Base-by-base conservation (phyloP, 1,284 basidiomycete genomes). In the Ceratobasidium sp. region DNA sequence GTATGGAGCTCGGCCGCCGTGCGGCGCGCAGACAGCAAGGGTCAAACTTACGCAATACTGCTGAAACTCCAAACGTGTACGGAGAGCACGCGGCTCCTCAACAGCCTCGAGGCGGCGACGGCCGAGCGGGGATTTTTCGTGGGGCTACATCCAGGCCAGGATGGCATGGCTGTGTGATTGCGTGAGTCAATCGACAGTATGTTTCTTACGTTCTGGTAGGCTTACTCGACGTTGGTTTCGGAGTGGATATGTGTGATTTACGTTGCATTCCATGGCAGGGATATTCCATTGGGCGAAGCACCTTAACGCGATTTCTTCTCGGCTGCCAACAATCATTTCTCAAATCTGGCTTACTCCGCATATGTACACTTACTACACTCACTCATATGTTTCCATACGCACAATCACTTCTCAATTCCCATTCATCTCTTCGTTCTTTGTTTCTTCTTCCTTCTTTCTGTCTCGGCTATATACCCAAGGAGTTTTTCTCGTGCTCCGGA, bases 341-440 rank as follows among this genome's bases (percentile, higher is more conserved):
- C 13, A 31, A 53, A 55, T 43, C 45, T 29, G 5, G 38, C 15
- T 34, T 50, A 67, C 45, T 8, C 45, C 20, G 64, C 64, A 67
- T 45, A 50, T 67, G 64, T 67, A 67, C 25, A 67, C 54, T 54
- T 67, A 67, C 50, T 54, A 67, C 64, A 67, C 64, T 67, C 64
- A 67, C 64, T 54, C 64, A 67, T 67, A 67, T 67, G 64, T 67
- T 67, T 52, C 40, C 64, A 67, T 67, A 67, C 64, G 50, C 52
- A 67, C 64, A 35, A 67, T 55, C 49, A 64, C 60, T 67, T 25
- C 64, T 55, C 52, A 53, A 25, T 54, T 25, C 34, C 25, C n/a
- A 45, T 40, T 54, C 29, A n/a, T n/a, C n/a, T 25, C n/a, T 17
- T 43, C 22, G n/a, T 45, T 35, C 34, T 22, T 65, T 49, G 49